Evolutionary conservation across 179 eudicot genomes (phyloP).

Genomic region (Carnegiea gigantea): DNA sequence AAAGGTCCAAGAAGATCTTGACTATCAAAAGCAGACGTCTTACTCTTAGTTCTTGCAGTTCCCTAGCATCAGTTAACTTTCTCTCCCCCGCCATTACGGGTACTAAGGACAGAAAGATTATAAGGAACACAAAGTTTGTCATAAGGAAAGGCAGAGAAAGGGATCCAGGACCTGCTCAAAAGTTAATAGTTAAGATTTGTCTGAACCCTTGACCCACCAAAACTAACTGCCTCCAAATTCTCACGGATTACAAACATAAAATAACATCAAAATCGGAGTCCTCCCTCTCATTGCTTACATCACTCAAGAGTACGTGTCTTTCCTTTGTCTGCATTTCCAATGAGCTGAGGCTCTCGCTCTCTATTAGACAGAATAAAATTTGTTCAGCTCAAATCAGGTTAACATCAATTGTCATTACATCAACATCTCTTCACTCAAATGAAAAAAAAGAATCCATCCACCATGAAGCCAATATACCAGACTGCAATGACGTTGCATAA

Average conservation of each 20-base stretch:
- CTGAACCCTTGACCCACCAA: neutral
- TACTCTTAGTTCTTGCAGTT: neutral
- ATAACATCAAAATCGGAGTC: neutral
- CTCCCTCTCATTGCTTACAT: neutral
- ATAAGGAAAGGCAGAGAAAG: neutral
- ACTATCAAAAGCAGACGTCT: neutral
- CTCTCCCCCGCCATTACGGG: neutral
- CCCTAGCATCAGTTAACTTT: neutral
- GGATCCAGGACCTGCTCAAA: neutral
- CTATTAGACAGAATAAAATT: neutral
- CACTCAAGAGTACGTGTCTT: neutral
- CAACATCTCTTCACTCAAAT: neutral
- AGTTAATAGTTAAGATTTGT: neutral
- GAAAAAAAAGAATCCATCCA: neutral
- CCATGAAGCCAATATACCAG: neutral
- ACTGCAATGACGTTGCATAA: neutral
- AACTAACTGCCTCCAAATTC: neutral
- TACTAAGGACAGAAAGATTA: neutral
- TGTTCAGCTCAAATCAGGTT: neutral
- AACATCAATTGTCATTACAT: neutral
- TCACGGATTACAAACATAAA: neutral
- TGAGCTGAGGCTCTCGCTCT: neutral
- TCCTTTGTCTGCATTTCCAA: neutral
- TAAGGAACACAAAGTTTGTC: neutral
- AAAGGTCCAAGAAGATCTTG: neutral